Evolutionary conservation across 345 rosid species (phyloP).

Genomic region (Boechera retrofracta): DNA sequence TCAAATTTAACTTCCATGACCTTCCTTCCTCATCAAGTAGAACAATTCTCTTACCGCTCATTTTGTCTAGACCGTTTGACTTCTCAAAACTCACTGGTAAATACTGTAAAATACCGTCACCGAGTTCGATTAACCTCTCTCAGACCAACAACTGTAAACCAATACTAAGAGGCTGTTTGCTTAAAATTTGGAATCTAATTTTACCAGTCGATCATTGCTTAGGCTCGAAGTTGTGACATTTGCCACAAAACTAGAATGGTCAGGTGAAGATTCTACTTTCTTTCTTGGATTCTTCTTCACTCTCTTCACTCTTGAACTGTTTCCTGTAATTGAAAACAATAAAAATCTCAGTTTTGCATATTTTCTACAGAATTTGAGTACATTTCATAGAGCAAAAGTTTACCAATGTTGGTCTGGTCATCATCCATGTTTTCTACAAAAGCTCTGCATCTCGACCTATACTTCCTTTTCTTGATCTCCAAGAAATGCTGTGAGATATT

Average conservation of each 20-base stretch:
- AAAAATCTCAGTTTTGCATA: background rate
- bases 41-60: constrained; percentile 22
- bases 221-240: constrained; percentile 33
- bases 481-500: constrained; percentile 8
- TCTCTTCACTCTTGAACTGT: constrained; percentile 24
- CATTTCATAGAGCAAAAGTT: background rate
- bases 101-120: constrained; percentile 27
- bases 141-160: background rate
- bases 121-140: background rate
- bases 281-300: constrained; percentile 24
- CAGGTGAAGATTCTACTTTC: constrained; percentile 5
- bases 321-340: background rate
- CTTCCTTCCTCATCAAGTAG: constrained; percentile 19
- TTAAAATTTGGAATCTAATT: constrained; percentile 7
- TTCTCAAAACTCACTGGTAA: constrained; percentile 24
- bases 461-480: constrained; percentile 21
- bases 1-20: constrained; percentile 14
- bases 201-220: constrained; percentile 27
- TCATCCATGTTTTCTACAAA: background rate
- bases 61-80: constrained; percentile 30
- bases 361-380: background rate
- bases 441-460: background rate
- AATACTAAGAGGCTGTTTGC: background rate
- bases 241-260: constrained; percentile 28
- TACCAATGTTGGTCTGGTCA: constrained; percentile 23